Percentiles rank a stretch among this genome's conserved stretches.
Conservation (phyloP, 164 flowering plant genomes). For the Sedum album region DNA sequence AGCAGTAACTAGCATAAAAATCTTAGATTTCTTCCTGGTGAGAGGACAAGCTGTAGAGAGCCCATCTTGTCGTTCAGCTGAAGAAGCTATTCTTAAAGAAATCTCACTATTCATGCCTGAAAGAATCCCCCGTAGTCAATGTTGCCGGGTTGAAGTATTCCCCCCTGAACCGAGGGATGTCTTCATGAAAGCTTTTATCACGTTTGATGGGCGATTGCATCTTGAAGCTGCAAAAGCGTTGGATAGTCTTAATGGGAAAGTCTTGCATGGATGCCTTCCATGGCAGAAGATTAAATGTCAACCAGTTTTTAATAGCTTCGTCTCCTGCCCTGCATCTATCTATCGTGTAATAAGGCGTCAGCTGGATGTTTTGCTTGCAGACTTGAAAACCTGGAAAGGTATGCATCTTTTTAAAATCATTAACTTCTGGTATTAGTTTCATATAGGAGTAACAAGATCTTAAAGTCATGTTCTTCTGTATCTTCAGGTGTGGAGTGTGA, state of each 20-base stretch:
- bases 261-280: conserved; percentile 54
- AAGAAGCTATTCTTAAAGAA: conserved; percentile 70
- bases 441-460: neutral
- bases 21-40: conserved; percentile 48
- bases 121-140: conserved; percentile 22
- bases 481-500: conserved; percentile 18
- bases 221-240: conserved; percentile 95
- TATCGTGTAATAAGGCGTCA: conserved; percentile 53
- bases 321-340: conserved; percentile 58
- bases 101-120: conserved; percentile 66
- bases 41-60: conserved; percentile 53
- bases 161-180: conserved; percentile 54
- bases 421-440: neutral
- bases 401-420: conserved; percentile 1
- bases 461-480: neutral
- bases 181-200: conserved; percentile 50
- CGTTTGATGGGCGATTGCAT: conserved; percentile 83
- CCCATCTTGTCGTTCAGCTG: conserved; percentile 40
- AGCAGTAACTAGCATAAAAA: conserved; percentile 37
- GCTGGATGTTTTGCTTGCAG: conserved; percentile 42
- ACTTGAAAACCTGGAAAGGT: conserved; percentile 46
- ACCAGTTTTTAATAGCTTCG: conserved; percentile 59
- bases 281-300: conserved; percentile 92
- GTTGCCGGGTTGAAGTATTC: conserved; percentile 58
- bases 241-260: conserved; percentile 76